Conservation (phyloP, 2,329 filamentous ascomycete species). For the Trichoderma citrinoviride region DNA sequence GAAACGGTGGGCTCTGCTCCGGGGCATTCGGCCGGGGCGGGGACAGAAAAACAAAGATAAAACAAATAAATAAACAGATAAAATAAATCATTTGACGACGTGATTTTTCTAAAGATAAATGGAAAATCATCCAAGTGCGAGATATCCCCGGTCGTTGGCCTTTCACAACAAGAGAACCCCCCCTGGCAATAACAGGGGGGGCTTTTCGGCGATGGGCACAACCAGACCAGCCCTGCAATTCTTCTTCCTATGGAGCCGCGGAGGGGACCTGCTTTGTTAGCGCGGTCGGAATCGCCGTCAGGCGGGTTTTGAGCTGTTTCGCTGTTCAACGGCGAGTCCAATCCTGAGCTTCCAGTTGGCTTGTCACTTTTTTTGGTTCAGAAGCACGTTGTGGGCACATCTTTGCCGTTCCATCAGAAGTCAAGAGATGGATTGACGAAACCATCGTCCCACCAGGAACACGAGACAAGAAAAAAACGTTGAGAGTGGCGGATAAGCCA, state of each 20-base stretch:
- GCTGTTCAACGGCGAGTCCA: background rate
- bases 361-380: no score
- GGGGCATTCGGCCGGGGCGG: background rate
- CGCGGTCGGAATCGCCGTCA: conserved; percentile 13
- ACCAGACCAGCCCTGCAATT: conserved; percentile 3
- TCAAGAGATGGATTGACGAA: background rate
- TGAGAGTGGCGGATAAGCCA: background rate
- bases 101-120: background rate
- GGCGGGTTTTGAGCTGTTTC: background rate
- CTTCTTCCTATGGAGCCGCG: conserved; percentile 5
- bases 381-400: background rate
- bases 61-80: background rate
- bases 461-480: background rate
- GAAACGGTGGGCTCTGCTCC: conserved; percentile 6
- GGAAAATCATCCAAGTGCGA: background rate
- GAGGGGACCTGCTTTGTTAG: background rate
- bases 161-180: conserved; percentile 3
- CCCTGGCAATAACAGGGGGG: background rate
- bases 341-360: background rate
- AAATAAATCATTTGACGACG: background rate
- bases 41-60: background rate
- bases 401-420: background rate
- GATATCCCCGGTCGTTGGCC: conserved; percentile 6
- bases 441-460: background rate
- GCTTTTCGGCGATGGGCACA: no score